Base-by-base conservation (phyloP, 306 rosid genomes). In the Corylus americana region DNA sequence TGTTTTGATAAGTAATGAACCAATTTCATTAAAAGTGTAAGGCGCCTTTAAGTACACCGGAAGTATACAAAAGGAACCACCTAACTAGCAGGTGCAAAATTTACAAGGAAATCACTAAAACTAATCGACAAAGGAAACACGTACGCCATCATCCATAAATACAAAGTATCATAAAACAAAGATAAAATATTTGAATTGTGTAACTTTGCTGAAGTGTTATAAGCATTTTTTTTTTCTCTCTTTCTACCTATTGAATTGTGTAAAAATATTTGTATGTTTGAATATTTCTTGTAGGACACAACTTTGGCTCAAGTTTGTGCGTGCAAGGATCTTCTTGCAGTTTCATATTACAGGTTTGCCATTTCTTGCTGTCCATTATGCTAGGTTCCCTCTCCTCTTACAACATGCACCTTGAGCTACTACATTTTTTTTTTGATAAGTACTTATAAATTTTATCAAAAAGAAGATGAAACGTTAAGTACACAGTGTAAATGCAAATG, bases 301-400 rank as follows among this genome's bases (percentile, higher is more conserved):
- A 57, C 73, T 64, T 53, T 71, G 82, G 80, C 79, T 64, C 84
- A 71, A 79, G 14, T 47, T 35, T 78, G 27, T 5, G 78, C 8
- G 87, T 75, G 75, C 90, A 81, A 76, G 85, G 84, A 79, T 86
- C 84, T 25, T 81, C 81, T 57, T 71, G 90, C 86, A 82, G 80
- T 83, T 91, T 95, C 81, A 78, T 78, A 76, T 83, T 87, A 80
- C 86, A 91, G 92, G 98, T 92, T 55, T 70, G 71, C n/a, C 67
- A 66, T 77, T 77, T 27, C 53, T 77, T 42, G 61, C 75, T 73
- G 70, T 75, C 67, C 72, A 63, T 47, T 76, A 27, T 77, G n/a
- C 58, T 44, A 8, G 27, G 29, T 77, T 62, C 35, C 35, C 7
- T 39, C 12, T 10, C 69, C 12, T 53, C 22, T 74, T 5, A 29